Evolutionary conservation across 768 basidiomycete species (phyloP).

Genomic region (Collybia nuda): DNA sequence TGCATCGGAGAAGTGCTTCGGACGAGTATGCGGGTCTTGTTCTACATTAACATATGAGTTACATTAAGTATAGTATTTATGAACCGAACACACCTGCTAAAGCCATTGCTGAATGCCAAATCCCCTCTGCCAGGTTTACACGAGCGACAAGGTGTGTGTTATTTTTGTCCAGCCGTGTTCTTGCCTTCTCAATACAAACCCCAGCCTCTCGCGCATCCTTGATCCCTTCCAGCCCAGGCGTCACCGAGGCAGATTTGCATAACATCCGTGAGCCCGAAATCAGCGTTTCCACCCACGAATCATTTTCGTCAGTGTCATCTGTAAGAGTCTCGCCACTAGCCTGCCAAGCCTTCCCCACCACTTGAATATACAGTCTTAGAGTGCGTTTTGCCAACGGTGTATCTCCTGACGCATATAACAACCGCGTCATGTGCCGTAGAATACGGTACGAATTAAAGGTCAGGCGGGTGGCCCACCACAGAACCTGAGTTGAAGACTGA

Average conservation of each 20-base stretch:
- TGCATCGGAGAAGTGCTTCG: slow-evolving; percentile 56
- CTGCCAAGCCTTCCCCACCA: slow-evolving; percentile 81
- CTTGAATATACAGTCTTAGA: slow-evolving; percentile 77
- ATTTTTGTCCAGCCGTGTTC: slow-evolving; percentile 46
- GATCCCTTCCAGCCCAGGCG: slow-evolving; percentile 38
- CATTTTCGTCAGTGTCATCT: slow-evolving; percentile 64
- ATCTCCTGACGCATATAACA: slow-evolving; percentile 65
- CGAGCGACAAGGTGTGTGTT: slow-evolving; percentile 44
- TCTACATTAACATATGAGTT: slow-evolving; percentile 37
- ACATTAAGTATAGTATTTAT: not conserved
- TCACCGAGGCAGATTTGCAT: slow-evolving; percentile 45
- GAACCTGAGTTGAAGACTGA: slow-evolving; percentile 44
- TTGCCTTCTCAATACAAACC: slow-evolving; percentile 58
- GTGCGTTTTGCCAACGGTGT: slow-evolving; percentile 67
- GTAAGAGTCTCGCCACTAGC: slow-evolving; percentile 33
- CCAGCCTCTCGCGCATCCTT: slow-evolving; percentile 67
- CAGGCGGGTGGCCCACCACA: slow-evolving; percentile 93
- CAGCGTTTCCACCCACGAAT: slow-evolving; percentile 74
- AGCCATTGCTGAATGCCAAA: slow-evolving; percentile 71
- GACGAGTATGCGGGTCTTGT: slow-evolving; percentile 61
- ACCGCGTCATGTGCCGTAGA: slow-evolving; percentile 79
- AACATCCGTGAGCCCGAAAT: slow-evolving; percentile 79
- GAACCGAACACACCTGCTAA: slow-evolving; percentile 50
- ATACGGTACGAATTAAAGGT: slow-evolving; percentile 92
- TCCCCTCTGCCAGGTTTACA: slow-evolving; percentile 68